Percentiles rank a stretch among this genome's conserved stretches.
Conservation (phyloP, 768 basidiomycete species). For the Rubroboletus pulcherrimus region DNA sequence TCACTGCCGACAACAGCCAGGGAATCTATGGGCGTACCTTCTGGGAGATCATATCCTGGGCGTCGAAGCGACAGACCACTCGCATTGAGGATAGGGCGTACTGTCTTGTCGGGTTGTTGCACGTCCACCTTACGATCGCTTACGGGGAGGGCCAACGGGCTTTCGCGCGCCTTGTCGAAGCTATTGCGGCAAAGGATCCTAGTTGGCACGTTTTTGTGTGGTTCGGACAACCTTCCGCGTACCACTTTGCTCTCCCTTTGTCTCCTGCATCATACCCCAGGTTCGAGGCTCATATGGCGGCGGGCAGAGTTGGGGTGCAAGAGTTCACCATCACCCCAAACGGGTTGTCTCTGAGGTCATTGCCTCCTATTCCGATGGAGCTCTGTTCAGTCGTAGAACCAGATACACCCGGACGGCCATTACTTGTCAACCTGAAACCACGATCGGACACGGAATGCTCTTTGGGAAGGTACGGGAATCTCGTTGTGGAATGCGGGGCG, state of each 20-base stretch:
- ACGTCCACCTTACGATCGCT: slow-evolving; percentile 11
- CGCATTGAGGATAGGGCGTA: slow-evolving; percentile 22
- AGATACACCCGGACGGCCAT: neutral
- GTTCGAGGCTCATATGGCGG: neutral
- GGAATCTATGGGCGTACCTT: neutral
- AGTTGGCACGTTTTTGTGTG: slow-evolving; percentile 15
- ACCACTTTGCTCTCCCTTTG: slow-evolving; percentile 11
- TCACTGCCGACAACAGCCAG: neutral
- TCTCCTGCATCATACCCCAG: slow-evolving; percentile 11
- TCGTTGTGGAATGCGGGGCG: slow-evolving; percentile 5
- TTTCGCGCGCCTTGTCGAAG: slow-evolving; percentile 15
- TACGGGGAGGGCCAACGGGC: slow-evolving; percentile 24
- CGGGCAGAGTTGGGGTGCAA: neutral
- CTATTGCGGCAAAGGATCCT: neutral
- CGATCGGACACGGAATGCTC: neutral
- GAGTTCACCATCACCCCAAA: neutral
- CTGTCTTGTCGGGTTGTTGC: slow-evolving; percentile 18
- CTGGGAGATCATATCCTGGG: slow-evolving; percentile 20
- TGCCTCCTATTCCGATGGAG: slow-evolving; percentile 2
- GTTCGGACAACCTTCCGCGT: slow-evolving; percentile 6
- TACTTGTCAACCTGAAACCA: neutral
- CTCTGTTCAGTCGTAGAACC: neutral
- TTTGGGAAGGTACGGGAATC: neutral
- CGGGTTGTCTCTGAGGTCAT: neutral
- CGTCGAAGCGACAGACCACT: slow-evolving; percentile 20